Base-by-base conservation (phyloP, 805 yeast genomes). In the Ogataea sp. region DNA sequence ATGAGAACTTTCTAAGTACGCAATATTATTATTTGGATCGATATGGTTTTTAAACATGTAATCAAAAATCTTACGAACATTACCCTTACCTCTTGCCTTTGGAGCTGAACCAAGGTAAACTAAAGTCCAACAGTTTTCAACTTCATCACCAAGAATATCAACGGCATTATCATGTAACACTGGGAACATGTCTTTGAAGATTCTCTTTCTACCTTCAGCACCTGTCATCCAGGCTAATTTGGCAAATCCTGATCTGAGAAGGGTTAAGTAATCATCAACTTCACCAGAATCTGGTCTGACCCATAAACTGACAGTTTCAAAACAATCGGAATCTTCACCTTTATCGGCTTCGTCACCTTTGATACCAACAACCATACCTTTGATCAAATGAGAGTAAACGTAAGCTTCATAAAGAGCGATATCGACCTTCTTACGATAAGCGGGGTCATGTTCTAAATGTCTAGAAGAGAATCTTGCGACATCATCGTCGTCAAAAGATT, bases 261-360 rank as follows among this genome's bases (percentile, higher is more conserved):
- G 53, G 18, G 70, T 71, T 31, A 65, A 45, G 50, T 68, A 71
- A 36, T 67, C 60, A 37, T 73, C 75, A 34, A 71, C 51, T 3
- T 71, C 70, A 9, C 60, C 64, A 20, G 57, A 46, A 11, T 62
- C 66, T 5, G 80, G 80, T 23, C 59, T 59, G 11, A 74, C 60
- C 78, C 79, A 75, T 20, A 73, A 52, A 6, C 75, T 70, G 25
- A 75, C 80, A 7, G 79, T 68, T 57, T 75, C 79, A 52, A 70
- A 75, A 4, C 49, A 43, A 27, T 56, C 61, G 16, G 40, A 45
- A 4, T 39, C 26, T 32, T 59, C 64, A 36, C 48, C 53, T 29
- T 51, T 51, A 1, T 62, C 64, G 35, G 48, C 53, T 29, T 51
- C 51, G 1, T 62, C 58, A 40, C 76, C 79, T 41, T 71, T 70